Evolutionary conservation across 1,284 basidiomycete species (phyloP).

Genomic region (Abortiporus biennis): DNA sequence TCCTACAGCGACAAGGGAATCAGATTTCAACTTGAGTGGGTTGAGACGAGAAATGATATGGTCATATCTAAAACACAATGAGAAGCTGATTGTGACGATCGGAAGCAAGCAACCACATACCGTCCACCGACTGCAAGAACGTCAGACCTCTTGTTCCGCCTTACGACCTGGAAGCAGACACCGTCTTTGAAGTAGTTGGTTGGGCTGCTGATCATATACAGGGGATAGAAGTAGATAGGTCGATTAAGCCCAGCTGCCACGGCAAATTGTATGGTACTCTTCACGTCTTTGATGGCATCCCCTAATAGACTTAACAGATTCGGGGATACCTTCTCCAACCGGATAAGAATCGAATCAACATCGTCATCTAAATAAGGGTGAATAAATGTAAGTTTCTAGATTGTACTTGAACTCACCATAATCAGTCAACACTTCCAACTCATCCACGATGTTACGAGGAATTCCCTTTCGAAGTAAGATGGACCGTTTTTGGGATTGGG

Average conservation of each 20-base stretch:
- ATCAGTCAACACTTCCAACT: slow-evolving; percentile 63
- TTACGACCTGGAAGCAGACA: slow-evolving; percentile 69
- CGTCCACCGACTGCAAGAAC: slow-evolving; percentile 78
- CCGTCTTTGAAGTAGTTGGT: slow-evolving; percentile 68
- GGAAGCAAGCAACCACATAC: slow-evolving; percentile 30
- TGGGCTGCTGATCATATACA: slow-evolving; percentile 58
- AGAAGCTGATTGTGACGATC: neutral
- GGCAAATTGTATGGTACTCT: slow-evolving; percentile 58
- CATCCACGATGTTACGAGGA: slow-evolving; percentile 54
- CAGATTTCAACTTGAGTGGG: slow-evolving; percentile 45
- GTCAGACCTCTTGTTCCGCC: slow-evolving; percentile 61
- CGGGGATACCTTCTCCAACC: slow-evolving; percentile 58
- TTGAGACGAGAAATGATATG: slow-evolving; percentile 60
- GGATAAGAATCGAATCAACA: slow-evolving; percentile 46
- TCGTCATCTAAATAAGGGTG: slow-evolving; percentile 44
- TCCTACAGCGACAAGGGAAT: slow-evolving; percentile 62
- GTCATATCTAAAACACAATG: slow-evolving; percentile 55
- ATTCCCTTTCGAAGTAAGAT: slow-evolving; percentile 62
- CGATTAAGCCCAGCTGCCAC: slow-evolving; percentile 55
- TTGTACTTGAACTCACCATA: slow-evolving; percentile 35
- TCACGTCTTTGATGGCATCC: slow-evolving; percentile 55
- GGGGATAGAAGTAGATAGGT: slow-evolving; percentile 62
- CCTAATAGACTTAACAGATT: slow-evolving; percentile 40
- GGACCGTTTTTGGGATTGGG: slow-evolving; percentile 61
- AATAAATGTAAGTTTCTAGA: neutral